Conservation (phyloP, 371 early-diverging fungal genomes). For the Mortierella sp. region DNA sequence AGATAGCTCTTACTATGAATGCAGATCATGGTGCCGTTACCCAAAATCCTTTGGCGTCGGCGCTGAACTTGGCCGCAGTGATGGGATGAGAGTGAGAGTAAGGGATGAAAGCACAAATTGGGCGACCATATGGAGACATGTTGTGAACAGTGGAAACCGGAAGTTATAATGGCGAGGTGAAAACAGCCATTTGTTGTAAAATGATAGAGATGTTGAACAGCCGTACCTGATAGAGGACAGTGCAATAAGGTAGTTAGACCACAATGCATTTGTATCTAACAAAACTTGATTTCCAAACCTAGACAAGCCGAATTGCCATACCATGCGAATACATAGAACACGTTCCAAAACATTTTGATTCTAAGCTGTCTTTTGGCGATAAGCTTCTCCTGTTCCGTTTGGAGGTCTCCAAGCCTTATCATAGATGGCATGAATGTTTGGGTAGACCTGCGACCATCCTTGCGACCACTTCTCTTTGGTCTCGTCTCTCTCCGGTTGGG, state of each 20-base stretch:
- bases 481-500: constrained; percentile 1
- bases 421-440: neutral
- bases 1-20: neutral
- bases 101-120: constrained; percentile 73
- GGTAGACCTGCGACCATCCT: constrained; percentile 6
- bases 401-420: constrained; percentile 33
- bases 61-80: constrained; percentile 63
- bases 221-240: constrained; percentile 26
- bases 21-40: constrained; percentile 25
- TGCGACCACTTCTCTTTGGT: constrained; percentile 4
- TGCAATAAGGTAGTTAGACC: neutral
- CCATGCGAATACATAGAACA: constrained; percentile 52
- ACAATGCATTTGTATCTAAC: constrained; percentile 3
- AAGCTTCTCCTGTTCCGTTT: constrained; percentile 20
- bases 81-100: constrained; percentile 66
- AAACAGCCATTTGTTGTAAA: constrained; percentile 94
- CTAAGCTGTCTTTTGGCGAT: constrained; percentile 46
- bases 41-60: constrained; percentile 72
- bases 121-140: constrained; percentile 79
- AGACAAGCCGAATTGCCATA: constrained; percentile 1
- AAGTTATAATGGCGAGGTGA: constrained; percentile 80
- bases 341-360: constrained; percentile 44
- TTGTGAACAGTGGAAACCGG: constrained; percentile 84
- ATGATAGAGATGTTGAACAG: constrained; percentile 76
- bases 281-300: too few species aligned